phyloP scores from a whole-genome alignment of 2,329 filamentous ascomycete genomes.

The Apiospora malaysiana region DNA sequence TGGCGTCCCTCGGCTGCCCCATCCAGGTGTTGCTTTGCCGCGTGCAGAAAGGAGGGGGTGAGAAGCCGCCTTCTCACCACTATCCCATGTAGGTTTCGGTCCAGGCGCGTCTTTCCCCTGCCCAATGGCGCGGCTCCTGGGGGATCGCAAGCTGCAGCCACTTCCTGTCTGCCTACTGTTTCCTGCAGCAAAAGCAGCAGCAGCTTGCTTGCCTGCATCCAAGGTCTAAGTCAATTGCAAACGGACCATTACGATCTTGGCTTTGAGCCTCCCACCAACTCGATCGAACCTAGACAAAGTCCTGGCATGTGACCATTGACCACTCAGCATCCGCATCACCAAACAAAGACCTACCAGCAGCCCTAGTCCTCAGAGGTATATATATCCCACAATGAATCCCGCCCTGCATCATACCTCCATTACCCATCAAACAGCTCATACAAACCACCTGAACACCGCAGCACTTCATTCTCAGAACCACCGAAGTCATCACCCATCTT shows the following conservation, averaged over 20 bases:
- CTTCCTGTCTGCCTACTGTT: too few species aligned
- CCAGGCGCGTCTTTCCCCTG: not conserved
- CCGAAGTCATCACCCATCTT: too few species aligned
- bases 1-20: conserved; percentile 12
- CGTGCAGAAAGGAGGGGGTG: not conserved
- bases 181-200: not conserved
- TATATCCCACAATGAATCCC: not conserved
- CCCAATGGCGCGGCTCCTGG: not conserved
- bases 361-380: not conserved
- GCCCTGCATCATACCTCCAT: too few species aligned
- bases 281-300: not conserved
- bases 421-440: too few species aligned
- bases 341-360: not conserved
- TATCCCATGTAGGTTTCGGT: not conserved
- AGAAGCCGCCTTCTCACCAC: not conserved
- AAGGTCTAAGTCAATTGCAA: not conserved
- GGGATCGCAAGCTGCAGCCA: not conserved
- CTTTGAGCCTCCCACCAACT: not conserved
- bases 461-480: too few species aligned
- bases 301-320: conserved; percentile 14
- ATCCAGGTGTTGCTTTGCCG: conserved; percentile 10
- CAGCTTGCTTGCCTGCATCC: not conserved
- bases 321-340: not conserved
- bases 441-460: too few species aligned
- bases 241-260: not conserved